These are phyloP conservation scores for Podospora bellae-mahoneyi DNA, from an alignment of 495 filamentous ascomycete species.

Conservation along the genomic window DNA sequence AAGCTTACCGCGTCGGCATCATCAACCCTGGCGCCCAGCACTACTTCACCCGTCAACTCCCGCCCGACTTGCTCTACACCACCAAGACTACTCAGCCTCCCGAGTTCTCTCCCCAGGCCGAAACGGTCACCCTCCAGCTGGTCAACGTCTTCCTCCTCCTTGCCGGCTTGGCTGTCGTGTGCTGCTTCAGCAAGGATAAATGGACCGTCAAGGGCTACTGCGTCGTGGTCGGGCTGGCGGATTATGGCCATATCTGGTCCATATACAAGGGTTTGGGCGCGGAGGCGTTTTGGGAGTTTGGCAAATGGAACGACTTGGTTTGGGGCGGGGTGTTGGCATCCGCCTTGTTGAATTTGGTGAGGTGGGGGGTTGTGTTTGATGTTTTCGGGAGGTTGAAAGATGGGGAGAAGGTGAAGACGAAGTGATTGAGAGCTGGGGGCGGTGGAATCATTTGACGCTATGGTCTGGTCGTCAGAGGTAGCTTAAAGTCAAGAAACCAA, in stretches of 20 bases:
- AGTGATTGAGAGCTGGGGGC: background rate
- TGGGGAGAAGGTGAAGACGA: background rate
- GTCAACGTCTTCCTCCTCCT: conserved; percentile 57
- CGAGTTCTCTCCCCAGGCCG: conserved; percentile 41
- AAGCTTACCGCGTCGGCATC: background rate
- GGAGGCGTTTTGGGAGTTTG: conserved; percentile 44
- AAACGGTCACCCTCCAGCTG: conserved; percentile 55
- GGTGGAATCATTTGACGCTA: too few species aligned
- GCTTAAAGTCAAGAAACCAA: too few species aligned
- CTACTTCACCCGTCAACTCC: conserved; percentile 53
- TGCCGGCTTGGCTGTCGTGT: conserved; percentile 48
- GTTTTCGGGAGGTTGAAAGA: conserved; percentile 41
- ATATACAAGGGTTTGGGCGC: conserved; percentile 52
- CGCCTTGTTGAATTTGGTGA: conserved; percentile 47
- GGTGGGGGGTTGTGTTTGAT: conserved; percentile 50
- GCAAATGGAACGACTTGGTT: conserved; percentile 54
- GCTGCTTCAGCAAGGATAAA: conserved; percentile 52
- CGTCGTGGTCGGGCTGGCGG: conserved; percentile 52
- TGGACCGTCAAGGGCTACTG: conserved; percentile 53
- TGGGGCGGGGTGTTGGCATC: conserved; percentile 60
- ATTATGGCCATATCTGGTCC: conserved; percentile 61
- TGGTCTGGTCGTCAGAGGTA: too few species aligned
- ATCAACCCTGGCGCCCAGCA: conserved; percentile 43
- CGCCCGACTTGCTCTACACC: conserved; percentile 13
- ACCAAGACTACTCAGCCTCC: conserved; percentile 29